Percentiles rank a stretch among this genome's conserved stretches.
Evolutionary conservation across 371 early-diverging fungal species (phyloP).

Genomic region (Mucor ambiguus): DNA sequence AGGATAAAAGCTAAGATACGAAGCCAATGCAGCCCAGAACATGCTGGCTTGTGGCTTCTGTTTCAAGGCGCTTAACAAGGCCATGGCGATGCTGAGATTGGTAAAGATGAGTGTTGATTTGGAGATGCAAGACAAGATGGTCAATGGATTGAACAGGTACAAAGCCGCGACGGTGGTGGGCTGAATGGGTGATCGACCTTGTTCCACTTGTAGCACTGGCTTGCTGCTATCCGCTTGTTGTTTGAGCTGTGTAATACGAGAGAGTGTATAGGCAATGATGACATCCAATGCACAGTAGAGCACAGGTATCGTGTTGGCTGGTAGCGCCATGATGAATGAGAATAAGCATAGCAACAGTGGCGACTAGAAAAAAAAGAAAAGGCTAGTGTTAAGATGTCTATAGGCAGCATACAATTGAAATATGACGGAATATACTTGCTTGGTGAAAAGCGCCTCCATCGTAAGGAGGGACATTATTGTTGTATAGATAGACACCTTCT

Average conservation of each 20-base stretch:
- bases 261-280: constrained; percentile 60
- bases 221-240: constrained; percentile 28
- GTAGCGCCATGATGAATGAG: constrained; percentile 55
- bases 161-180: constrained; percentile 54
- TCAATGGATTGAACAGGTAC: constrained; percentile 87
- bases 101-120: constrained; percentile 77
- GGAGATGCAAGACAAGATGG: constrained; percentile 74
- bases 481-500: constrained; percentile 86
- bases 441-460: constrained; percentile 90
- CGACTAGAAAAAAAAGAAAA: constrained; percentile 58
- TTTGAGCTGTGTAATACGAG: constrained; percentile 51
- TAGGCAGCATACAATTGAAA: background rate
- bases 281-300: constrained; percentile 69
- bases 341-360: constrained; percentile 80
- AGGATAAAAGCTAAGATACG: constrained; percentile 85
- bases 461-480: constrained; percentile 81
- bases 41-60: constrained; percentile 48
- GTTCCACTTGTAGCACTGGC: constrained; percentile 32
- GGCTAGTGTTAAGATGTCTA: background rate
- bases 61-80: constrained; percentile 66
- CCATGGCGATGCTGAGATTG: constrained; percentile 68
- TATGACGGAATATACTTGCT: constrained; percentile 39
- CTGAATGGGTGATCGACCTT: constrained; percentile 14
- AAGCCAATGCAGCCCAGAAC: constrained; percentile 73
- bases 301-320: constrained; percentile 49